Evolutionary conservation across 768 basidiomycete species (phyloP), one percentile per base, ranked within the genome.

Genomic region (Candolleomyces aberdarensis): DNA sequence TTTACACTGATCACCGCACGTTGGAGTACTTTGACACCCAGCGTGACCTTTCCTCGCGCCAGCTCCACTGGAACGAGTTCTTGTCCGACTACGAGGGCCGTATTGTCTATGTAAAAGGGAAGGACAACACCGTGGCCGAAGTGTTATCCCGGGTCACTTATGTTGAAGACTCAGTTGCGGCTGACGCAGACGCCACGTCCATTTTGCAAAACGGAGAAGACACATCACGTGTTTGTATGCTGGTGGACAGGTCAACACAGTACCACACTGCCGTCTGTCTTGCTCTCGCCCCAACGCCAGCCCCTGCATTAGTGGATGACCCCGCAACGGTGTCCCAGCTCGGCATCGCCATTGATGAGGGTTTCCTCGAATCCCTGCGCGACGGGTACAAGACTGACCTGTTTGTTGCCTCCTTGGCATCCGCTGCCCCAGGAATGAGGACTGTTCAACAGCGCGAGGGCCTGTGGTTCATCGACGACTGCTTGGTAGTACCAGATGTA

Each of bases 61-160:
- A 80, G 53, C 62, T 65, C 0, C 61, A 67, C 0, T 80, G 78
- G 79, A 61, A 66, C 50, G 67, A 76, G 61, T 69, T 71, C 50
- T 43, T 81, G 6, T 62, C 71, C 0, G 26, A 26, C 26, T 26
- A 26, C 3, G 26, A 26, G 3, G 26, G 26, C 2, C 1, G 3
- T 1, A 26, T 80, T 17, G 54, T 57, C 4, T 81, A 80, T 57
- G 59, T 78, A 7, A 43, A 57, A 1, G 79, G 78, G 0, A 62
- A 71, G 13, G 61, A 71, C 26, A 79, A 80, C 61, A 64, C 64
- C 1, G 70, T 69, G 1, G 73, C 76, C 0, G 77, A 82, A 62
- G 70, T 74, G 0, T 65, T 82, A 0, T 79, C 76, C 0, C 61
- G 26, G 1, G 26, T 26, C 26, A 2, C 26, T 1, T 26, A 26